Base-by-base conservation (phyloP, 345 rosid genomes). In the Eucalyptus lansdowneana region DNA sequence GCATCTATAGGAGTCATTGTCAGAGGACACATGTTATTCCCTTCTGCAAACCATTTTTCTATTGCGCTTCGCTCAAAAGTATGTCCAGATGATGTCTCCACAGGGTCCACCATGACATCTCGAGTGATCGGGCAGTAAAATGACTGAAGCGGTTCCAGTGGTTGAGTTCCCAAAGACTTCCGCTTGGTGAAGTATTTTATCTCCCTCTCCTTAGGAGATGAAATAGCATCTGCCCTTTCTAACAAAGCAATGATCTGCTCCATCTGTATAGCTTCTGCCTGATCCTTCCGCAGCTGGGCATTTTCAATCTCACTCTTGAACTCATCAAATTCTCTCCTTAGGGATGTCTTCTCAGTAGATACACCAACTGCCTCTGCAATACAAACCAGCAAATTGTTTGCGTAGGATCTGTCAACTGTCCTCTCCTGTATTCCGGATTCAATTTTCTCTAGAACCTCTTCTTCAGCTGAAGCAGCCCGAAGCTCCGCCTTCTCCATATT, bases 221-320 rank as follows among this genome's bases (percentile, higher is more conserved):
- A 92, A 87, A 95, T 91, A 88, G 93, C 96, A 92, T 96, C 97
- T 29, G 96, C 96, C 87, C 94, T 92, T 94, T 91, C 96, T 89
- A 96, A 90, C 92, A 96, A 91, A 92, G 96, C 93, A 90, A 94
- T 95, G 56, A 96, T 96, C 92, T 96, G 97, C 87, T 94, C 96
- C 97, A 96, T 95, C 91, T 95, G 97, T 90, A 96, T 92, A 88
- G 95, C 94, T 91, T 96, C 97, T 49, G 96, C 97, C 88, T 92
- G 94, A 89, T 96, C 93, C 91, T 95, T 96, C 90, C 92, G 92
- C 88, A 95, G 92, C 90, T 92, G 92, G 69, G 89, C 92, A 91
- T 94, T 94, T 89, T 95, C 96, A 91, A 93, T 93, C 90, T 96
- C 97, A 87, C 89, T 90, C 92, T 93, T 96, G 90, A 96, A 96